Evolutionary conservation across 805 yeast species (phyloP).

Genomic region (Spathaspora sp.): DNA sequence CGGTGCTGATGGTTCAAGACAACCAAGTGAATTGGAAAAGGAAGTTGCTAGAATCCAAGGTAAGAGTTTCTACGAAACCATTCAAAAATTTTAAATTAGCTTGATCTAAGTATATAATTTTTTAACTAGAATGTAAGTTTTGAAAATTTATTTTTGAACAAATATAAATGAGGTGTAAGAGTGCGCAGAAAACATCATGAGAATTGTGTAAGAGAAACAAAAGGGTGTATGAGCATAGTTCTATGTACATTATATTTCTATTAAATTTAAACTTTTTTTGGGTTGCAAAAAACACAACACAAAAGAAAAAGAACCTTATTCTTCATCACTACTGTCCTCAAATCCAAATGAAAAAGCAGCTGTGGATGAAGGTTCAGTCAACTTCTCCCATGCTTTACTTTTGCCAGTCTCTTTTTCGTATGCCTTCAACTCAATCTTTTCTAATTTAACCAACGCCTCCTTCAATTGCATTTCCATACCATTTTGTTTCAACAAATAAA

Average conservation of each 20-base stretch:
- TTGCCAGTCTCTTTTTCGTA: slow-evolving; percentile 25
- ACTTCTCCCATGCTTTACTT: slow-evolving; percentile 53
- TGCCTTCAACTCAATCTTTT: slow-evolving; percentile 25
- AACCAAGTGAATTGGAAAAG: slow-evolving; percentile 60
- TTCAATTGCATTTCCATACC: slow-evolving; percentile 33
- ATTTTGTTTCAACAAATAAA: slow-evolving; percentile 42
- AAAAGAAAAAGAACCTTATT: neutral
- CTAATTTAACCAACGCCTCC: slow-evolving; percentile 28
- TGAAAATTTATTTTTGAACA: neutral
- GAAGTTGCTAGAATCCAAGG: slow-evolving; percentile 68
- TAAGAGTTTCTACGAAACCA: slow-evolving; percentile 38
- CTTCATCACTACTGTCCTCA: slow-evolving; percentile 22
- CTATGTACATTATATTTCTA: no score
- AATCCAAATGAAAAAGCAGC: slow-evolving; percentile 29
- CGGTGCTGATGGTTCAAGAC: slow-evolving; percentile 74
- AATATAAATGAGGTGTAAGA: neutral
- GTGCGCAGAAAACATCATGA: neutral
- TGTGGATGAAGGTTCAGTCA: slow-evolving; percentile 13
- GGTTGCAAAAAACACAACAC: neutral
- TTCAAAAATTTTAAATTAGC: slow-evolving; percentile 19
- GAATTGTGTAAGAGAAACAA: neutral
- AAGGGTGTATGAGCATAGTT: neutral
- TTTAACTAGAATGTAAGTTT: neutral
- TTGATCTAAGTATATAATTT: neutral
- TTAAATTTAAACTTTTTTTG: neutral